Percentiles rank a stretch among this genome's conserved stretches.
Evolutionary conservation across 192 early-diverging fungal species (phyloP).

Genomic region (Backusella morwellensis): DNA sequence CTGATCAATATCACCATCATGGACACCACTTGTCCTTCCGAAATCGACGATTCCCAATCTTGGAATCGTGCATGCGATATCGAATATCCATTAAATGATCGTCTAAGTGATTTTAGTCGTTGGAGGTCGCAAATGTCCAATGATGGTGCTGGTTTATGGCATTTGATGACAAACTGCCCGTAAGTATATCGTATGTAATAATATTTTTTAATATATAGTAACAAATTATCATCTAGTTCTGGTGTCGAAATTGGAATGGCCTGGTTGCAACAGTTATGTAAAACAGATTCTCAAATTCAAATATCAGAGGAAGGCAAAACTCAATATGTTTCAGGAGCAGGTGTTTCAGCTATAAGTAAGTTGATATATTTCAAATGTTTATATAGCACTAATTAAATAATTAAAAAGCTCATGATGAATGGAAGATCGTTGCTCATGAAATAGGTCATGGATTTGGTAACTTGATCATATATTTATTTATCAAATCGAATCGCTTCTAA

Average conservation of each 20-base stretch:
- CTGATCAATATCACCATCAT: constrained; percentile 77
- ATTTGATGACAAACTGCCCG: constrained; percentile 84
- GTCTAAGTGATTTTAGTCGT: constrained; percentile 83
- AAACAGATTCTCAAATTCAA: constrained; percentile 48
- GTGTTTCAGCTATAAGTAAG: constrained; percentile 74
- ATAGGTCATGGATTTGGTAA: constrained; percentile 80
- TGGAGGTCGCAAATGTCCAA: constrained; percentile 74
- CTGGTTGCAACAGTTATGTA: constrained; percentile 82
- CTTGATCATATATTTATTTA: neutral
- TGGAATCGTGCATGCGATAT: constrained; percentile 84
- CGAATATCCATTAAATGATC: constrained; percentile 65
- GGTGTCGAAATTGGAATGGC: constrained; percentile 85
- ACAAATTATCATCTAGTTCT: constrained; percentile 37
- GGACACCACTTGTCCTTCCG: constrained; percentile 55
- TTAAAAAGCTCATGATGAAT: constrained; percentile 63
- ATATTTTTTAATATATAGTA: neutral
- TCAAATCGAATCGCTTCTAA: neutral
- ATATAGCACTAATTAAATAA: neutral
- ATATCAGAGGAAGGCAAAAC: constrained; percentile 38
- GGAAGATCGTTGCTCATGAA: constrained; percentile 96
- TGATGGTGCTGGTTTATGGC: constrained; percentile 87
- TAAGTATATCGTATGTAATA: constrained; percentile 26
- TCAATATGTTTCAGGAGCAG: constrained; percentile 76
- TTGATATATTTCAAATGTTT: neutral
- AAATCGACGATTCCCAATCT: constrained; percentile 22